Percentiles rank a stretch among this genome's conserved stretches.
phyloP scores from a whole-genome alignment of 768 basidiomycete species.

The Mycena epipterygia region DNA sequence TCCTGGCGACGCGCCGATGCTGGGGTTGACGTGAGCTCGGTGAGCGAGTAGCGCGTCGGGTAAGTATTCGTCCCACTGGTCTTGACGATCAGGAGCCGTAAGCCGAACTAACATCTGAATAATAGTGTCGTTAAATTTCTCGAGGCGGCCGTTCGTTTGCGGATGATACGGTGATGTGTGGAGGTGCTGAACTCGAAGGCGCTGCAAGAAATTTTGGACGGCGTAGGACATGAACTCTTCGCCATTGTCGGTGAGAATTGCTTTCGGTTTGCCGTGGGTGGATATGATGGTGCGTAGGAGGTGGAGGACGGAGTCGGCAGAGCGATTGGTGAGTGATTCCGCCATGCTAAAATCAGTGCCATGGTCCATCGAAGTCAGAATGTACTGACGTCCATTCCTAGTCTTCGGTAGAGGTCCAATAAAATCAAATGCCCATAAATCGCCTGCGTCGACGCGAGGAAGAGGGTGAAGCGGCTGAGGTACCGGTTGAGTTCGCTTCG shows the following conservation, averaged over 20 bases:
- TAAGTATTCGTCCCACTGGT: constrained; percentile 38
- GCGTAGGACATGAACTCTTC: constrained; percentile 40
- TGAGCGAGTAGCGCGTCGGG: constrained; percentile 37
- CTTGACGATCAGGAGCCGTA: constrained; percentile 24
- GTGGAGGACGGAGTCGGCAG: constrained; percentile 20
- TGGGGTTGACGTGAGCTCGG: constrained; percentile 29
- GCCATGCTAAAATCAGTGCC: constrained; percentile 29
- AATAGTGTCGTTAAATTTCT: constrained; percentile 15
- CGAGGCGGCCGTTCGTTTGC: constrained; percentile 6
- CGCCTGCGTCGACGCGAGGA: constrained; percentile 34
- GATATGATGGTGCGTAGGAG: constrained; percentile 29
- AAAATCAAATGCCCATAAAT: constrained; percentile 39
- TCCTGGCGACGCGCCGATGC: constrained; percentile 29
- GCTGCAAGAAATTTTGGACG: constrained; percentile 22
- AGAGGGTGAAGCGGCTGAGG: constrained; percentile 38
- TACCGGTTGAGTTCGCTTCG: constrained; percentile 22
- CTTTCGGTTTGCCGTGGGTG: constrained; percentile 30
- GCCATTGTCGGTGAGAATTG: constrained; percentile 39
- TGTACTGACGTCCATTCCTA: constrained; percentile 34
- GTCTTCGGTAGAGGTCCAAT: constrained; percentile 36
- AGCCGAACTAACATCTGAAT: constrained; percentile 32
- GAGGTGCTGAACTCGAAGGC: constrained; percentile 33
- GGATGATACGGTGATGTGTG: constrained; percentile 30
- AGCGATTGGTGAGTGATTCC: constrained; percentile 14
- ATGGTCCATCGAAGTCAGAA: constrained; percentile 37